phyloP scores from a whole-genome alignment of 352 stramenopile species.

The Thraustotheca clavata region DNA sequence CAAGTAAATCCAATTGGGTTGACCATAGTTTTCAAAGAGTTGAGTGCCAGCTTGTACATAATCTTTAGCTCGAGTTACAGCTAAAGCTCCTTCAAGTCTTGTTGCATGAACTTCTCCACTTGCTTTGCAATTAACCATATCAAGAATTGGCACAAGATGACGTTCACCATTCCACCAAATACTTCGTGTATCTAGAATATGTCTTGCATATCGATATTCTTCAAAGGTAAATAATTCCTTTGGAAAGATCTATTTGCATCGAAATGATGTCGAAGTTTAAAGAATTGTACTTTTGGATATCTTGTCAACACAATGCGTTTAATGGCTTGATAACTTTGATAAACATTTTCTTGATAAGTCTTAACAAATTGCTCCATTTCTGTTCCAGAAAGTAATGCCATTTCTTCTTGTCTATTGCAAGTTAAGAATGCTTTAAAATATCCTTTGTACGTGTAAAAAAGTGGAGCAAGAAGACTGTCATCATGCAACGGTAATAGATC shows the following conservation, averaged over 20 bases:
- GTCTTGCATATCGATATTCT: slow-evolving; percentile 71
- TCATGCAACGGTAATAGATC: slow-evolving; percentile 54
- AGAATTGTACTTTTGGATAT: not conserved
- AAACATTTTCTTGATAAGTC: slow-evolving; percentile 31
- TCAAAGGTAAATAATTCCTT: slow-evolving; percentile 42
- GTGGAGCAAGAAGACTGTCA: slow-evolving; percentile 25
- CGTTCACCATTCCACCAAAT: slow-evolving; percentile 90
- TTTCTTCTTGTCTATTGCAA: slow-evolving; percentile 36
- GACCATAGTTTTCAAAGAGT: slow-evolving; percentile 90
- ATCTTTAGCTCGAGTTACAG: slow-evolving; percentile 67
- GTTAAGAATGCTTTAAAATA: not conserved
- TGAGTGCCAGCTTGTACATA: slow-evolving; percentile 52
- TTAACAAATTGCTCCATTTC: slow-evolving; percentile 34
- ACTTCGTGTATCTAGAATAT: slow-evolving; percentile 83
- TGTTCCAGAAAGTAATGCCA: slow-evolving; percentile 37
- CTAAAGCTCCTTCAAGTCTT: slow-evolving; percentile 27
- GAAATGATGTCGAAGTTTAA: not conserved
- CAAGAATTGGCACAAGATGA: slow-evolving; percentile 90
- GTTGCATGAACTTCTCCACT: slow-evolving; percentile 47
- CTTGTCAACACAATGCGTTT: slow-evolving; percentile 5
- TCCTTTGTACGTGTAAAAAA: slow-evolving; percentile 33
- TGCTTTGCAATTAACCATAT: slow-evolving; percentile 90
- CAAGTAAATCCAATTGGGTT: slow-evolving; percentile 92
- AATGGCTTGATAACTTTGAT: slow-evolving; percentile 9
- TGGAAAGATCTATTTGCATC: slow-evolving; percentile 24